Conservation (phyloP, 371 early-diverging fungal species). For the Mortierella sp. region DNA sequence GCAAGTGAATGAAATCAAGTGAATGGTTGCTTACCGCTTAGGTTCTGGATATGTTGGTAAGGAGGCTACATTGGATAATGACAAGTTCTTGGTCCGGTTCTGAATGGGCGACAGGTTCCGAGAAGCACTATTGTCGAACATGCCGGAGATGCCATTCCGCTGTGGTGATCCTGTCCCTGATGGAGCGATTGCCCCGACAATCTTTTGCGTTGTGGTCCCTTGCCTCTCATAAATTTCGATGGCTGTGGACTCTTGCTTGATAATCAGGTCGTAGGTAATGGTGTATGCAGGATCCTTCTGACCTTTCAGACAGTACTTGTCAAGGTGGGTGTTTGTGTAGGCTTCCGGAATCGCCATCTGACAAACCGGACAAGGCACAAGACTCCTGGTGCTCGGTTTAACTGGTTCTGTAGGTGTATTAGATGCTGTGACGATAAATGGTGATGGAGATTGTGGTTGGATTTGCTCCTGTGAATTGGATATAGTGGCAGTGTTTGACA, state of each 20-base stretch:
- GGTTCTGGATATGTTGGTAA: constrained; percentile 15
- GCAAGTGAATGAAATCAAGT: no score
- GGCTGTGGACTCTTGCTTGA: not conserved
- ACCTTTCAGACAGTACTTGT: constrained; percentile 52
- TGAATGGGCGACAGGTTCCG: constrained; percentile 8
- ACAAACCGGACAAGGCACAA: constrained; percentile 55
- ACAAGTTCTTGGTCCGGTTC: not conserved
- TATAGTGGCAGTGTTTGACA: not conserved
- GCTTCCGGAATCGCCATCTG: constrained; percentile 35
- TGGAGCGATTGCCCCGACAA: not conserved
- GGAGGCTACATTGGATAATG: not conserved
- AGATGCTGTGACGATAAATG: not conserved
- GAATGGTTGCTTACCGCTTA: constrained; percentile 13
- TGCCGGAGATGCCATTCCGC: not conserved
- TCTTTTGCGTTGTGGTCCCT: constrained; percentile 19
- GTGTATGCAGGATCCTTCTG: constrained; percentile 38
- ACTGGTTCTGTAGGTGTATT: constrained; percentile 9
- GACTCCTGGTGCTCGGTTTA: constrained; percentile 12
- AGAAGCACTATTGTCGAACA: not conserved
- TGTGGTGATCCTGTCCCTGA: constrained; percentile 12
- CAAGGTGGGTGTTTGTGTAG: constrained; percentile 51
- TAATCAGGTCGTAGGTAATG: constrained; percentile 5
- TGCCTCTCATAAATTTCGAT: constrained; percentile 28
- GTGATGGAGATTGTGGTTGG: not conserved
- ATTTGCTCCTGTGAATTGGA: not conserved